Evolutionary conservation across 805 yeast species (phyloP), one percentile per base, ranked within the genome.

Genomic region (Lipomyces sp.): DNA sequence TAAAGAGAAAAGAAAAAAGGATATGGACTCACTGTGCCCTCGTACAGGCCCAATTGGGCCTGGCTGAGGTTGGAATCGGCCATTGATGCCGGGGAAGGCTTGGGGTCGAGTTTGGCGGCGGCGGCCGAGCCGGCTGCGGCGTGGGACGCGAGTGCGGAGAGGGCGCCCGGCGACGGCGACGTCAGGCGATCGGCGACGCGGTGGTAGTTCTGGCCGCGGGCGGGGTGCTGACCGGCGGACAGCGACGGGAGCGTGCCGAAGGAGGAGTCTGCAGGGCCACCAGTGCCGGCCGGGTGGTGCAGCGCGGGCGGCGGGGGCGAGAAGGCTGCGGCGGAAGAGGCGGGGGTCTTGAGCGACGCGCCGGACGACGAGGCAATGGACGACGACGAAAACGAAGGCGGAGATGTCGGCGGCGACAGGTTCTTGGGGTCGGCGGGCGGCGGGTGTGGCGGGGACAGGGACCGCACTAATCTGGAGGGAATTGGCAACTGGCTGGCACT

Each of bases 21-120:
- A n/a, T n/a, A n/a, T n/a, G 16, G 11, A 45, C 57, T n/a, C 48
- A 53, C 57, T 29, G 53, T 42, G 21, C 45, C 42, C 18, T 53
- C 57, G 23, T 36, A 48, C n/a, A 40, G 24, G 28, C 52, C 49
- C 29, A 47, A 42, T 28, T 42, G 51, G 34, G 37, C 18, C 35
- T 53, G 33, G 53, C 50, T 31, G 39, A 37, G 47, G 11, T 50
- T 37, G 2, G 57, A 38, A 37, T 48, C 57, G 26, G 44, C 41
- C 53, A 53, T 48, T 44, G 38, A 11, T 4, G 47, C 5, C 7
- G 45, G 19, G 16, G 38, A 14, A 7, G 49, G 31, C 31, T 43
- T 13, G 26, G 16, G 16, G 19, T 45, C 42, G 38, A 23, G 28
- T n/a, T n/a, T n/a, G 23, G 38, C 24, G 21, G 47, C 4, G 16